Evolutionary conservation across 371 early-diverging fungal genomes (phyloP), one percentile per base, ranked within the genome.

Genomic region (Mucor lusitanicus): DNA sequence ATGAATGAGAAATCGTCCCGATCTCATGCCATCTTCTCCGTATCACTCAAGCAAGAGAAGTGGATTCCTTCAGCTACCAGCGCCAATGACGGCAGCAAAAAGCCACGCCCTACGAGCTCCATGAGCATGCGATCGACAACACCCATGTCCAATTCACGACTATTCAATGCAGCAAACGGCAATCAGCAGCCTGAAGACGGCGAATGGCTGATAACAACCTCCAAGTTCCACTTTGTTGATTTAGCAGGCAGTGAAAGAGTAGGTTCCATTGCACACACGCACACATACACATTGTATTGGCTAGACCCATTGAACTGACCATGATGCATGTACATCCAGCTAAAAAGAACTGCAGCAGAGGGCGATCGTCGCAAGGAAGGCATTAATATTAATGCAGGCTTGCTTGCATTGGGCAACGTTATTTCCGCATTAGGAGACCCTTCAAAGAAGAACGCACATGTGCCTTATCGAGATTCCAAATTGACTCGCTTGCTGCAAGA

Each of bases 181-280:
- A 50, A 25, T 25, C 25, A 25, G 9, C 33, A 28, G 40, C 40
- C 63, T 9, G 82, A 77, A 8, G 84, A 79, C 5, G 78, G 83
- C 5, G 85, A 87, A 44, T 82, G 83, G 75, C 70, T 87, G 48
- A 63, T 75, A 0, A 64, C 91, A 37, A 79, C 84, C 7, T 92
- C 94, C 30, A 99, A 98, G 76, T 95, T 97, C 69, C 95, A 97
- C 71, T 99, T 99, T 88, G 99, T 99, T 44, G 99, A 99, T 87
- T 82, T 99, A 71, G 99, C 99, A 33, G 99, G 99, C 25, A 95
- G 95, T 42, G 99, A 99, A 80, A 89, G 99, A 59, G 86, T 88
- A 83, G 64, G 71, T 40, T 17, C 21, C 56, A 11, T 33, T 6
- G 27, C 4, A n/a, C n/a, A n/a, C n/a, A n/a, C n/a, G n/a, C n/a